Conservation (phyloP, 768 basidiomycete genomes). For the Rubroboletus pulcherrimus region DNA sequence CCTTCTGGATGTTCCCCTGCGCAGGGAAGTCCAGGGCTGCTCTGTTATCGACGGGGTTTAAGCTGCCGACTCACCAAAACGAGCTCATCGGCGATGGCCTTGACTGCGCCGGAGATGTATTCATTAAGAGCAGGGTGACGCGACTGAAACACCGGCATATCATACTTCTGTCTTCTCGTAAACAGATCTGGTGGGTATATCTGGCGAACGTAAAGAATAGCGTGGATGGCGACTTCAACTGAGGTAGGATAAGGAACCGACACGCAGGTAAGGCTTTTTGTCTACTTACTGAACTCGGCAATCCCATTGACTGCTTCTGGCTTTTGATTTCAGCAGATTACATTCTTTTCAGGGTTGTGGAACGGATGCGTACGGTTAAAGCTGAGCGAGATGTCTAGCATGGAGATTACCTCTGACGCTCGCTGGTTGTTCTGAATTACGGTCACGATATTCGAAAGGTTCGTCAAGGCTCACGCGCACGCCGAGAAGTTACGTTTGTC, state of each 20-base stretch:
- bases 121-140: slow-evolving; percentile 86
- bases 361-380: slow-evolving; percentile 35
- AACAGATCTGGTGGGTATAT: slow-evolving; percentile 90
- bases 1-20: slow-evolving; percentile 76
- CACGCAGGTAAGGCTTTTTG: background rate
- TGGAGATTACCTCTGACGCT: background rate
- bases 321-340: slow-evolving; percentile 7
- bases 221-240: slow-evolving; percentile 96
- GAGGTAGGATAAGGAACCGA: slow-evolving; percentile 7
- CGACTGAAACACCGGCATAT: slow-evolving; percentile 88
- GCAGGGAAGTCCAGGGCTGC: background rate
- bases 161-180: slow-evolving; percentile 82
- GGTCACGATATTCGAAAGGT: too few species aligned
- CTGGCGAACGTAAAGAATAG: slow-evolving; percentile 85
- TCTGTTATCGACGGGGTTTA: background rate
- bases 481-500: background rate
- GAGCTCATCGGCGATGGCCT: slow-evolving; percentile 78
- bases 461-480: too few species aligned
- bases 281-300: slow-evolving; percentile 63
- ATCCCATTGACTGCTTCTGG: slow-evolving; percentile 63
- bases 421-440: background rate
- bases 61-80: slow-evolving; percentile 42
- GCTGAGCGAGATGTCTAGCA: slow-evolving; percentile 31
- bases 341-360: background rate
- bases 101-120: slow-evolving; percentile 86